Percentiles rank a stretch among this genome's conserved stretches.
Evolutionary conservation across 2,329 filamentous ascomycete genomes (phyloP).

Genomic region (Sclerotinia borealis): DNA sequence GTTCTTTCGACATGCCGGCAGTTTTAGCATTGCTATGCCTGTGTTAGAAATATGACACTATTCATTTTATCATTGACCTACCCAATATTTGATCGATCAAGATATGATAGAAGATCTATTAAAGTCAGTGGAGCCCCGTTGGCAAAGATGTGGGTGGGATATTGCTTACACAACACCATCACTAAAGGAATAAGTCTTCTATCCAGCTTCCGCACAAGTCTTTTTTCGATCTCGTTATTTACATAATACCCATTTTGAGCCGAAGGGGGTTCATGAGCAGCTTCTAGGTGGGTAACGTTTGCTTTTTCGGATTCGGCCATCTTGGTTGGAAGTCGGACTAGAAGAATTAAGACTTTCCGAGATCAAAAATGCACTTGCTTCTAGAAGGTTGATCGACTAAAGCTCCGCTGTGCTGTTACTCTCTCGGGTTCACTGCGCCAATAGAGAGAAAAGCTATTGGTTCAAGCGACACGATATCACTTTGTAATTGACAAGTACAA

Average conservation of each 20-base stretch:
- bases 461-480: constrained; percentile 14
- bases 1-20: constrained; percentile 45
- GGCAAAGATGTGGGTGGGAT: too few species aligned
- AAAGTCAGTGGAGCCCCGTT: not conserved
- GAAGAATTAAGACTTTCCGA: not conserved
- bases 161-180: constrained; percentile 17
- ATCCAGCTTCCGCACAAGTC: constrained; percentile 53
- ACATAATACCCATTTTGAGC: not conserved
- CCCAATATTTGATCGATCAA: constrained; percentile 47
- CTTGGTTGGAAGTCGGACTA: not conserved
- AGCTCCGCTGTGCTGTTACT: not conserved
- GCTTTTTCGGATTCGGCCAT: not conserved
- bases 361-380: not conserved
- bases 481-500: not conserved
- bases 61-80: constrained; percentile 14
- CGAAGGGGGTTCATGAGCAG: not conserved
- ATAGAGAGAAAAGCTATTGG: not conserved
- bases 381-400: too few species aligned
- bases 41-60: not conserved
- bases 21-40: constrained; percentile 44
- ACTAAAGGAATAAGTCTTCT: constrained; percentile 44
- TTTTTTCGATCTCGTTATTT: constrained; percentile 36
- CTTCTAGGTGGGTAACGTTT: not conserved
- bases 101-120: constrained; percentile 40
- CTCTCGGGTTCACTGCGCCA: not conserved